Conservation (phyloP, 2,329 filamentous ascomycete species). For the Didymella lethalis region DNA sequence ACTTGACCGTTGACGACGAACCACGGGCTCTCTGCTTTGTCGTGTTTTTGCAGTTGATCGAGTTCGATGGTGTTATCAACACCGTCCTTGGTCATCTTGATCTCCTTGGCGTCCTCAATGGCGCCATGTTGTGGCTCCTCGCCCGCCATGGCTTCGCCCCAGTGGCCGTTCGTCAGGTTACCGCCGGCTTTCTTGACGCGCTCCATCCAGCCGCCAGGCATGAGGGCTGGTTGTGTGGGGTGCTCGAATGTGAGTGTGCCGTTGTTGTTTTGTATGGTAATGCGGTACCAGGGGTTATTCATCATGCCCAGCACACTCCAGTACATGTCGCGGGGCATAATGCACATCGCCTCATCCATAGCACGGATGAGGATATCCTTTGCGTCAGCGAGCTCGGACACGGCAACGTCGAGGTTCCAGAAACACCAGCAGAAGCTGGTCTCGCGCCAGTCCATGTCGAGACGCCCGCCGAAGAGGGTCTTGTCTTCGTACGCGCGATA, state of each 20-base stretch:
- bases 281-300: constrained; percentile 94
- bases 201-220: constrained; percentile 92
- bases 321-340: constrained; percentile 92
- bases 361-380: constrained; percentile 81
- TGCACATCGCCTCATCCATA: constrained; percentile 89
- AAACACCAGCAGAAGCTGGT: constrained; percentile 91
- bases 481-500: constrained; percentile 73
- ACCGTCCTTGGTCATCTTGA: constrained; percentile 78
- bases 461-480: constrained; percentile 74
- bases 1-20: constrained; percentile 90
- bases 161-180: constrained; percentile 80
- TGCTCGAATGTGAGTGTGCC: constrained; percentile 76
- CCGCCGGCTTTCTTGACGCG: constrained; percentile 83
- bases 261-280: constrained; percentile 75
- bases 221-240: constrained; percentile 80
- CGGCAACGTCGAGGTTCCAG: constrained; percentile 76
- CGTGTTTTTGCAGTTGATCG: constrained; percentile 75
- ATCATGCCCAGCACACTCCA: constrained; percentile 97
- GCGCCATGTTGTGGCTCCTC: constrained; percentile 54
- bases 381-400: constrained; percentile 67
- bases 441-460: constrained; percentile 85
- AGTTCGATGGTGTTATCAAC: constrained; percentile 70
- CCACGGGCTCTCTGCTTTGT: constrained; percentile 74
- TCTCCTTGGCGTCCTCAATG: constrained; percentile 66
- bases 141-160: constrained; percentile 75